A percentile compares a stretch with the other conserved stretches of the same genome.
phyloP scores from a whole-genome alignment of 2,329 filamentous ascomycete genomes.

The Clonostachys byssicola region DNA sequence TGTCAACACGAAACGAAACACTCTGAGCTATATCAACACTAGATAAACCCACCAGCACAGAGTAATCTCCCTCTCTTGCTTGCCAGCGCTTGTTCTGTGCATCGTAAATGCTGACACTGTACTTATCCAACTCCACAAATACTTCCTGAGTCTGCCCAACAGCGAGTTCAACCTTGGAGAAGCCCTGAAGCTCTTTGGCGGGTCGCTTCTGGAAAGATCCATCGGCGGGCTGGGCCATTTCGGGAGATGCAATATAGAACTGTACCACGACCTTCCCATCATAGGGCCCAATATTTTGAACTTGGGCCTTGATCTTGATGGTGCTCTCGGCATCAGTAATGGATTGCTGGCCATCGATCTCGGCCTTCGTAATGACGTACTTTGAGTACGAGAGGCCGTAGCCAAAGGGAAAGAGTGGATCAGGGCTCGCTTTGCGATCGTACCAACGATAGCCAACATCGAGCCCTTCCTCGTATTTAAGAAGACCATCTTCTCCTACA shows the following conservation, averaged over 20 bases:
- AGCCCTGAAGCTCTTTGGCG: slow-evolving; percentile 14
- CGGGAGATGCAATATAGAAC: slow-evolving; percentile 32
- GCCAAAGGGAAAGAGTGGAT: slow-evolving; percentile 59
- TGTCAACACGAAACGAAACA: too few relatives aligned
- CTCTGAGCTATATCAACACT: not conserved
- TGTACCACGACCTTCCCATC: slow-evolving; percentile 50
- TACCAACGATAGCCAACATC: slow-evolving; percentile 61
- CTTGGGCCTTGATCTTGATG: slow-evolving; percentile 22
- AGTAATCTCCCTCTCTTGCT: not conserved
- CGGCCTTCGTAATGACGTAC: slow-evolving; percentile 32
- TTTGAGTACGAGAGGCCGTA: slow-evolving; percentile 64
- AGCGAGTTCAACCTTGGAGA: slow-evolving; percentile 11
- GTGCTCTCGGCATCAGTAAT: not conserved
- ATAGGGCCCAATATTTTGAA: slow-evolving; percentile 52
- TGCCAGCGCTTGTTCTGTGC: too few relatives aligned
- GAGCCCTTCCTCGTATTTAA: slow-evolving; percentile 58
- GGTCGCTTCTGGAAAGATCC: slow-evolving; percentile 6
- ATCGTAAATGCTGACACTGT: too few relatives aligned
- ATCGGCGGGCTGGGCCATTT: not conserved
- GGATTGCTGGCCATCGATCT: not conserved
- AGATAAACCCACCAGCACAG: not conserved
- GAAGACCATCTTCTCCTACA: slow-evolving; percentile 50
- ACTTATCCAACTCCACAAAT: too few relatives aligned
- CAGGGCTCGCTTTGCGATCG: slow-evolving; percentile 29
- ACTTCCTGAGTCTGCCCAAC: too few relatives aligned